phyloP scores from a whole-genome alignment of 1,284 basidiomycete species.

The Takashimella tepidaria region DNA sequence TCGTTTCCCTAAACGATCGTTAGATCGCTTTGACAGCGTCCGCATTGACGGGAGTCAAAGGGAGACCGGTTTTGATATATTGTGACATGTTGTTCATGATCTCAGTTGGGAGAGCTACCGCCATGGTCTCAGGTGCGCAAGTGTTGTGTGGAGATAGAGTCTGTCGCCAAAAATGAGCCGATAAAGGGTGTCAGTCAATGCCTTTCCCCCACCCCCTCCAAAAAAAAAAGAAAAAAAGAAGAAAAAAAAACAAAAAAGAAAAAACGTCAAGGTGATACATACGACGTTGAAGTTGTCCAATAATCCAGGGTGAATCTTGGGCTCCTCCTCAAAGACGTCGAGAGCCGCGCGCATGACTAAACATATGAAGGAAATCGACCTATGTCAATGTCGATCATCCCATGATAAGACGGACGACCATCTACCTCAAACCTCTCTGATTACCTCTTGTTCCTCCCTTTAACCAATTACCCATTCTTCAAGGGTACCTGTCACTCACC shows the following conservation, averaged over 20 bases:
- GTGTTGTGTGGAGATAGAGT: constrained; percentile 8
- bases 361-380: no score
- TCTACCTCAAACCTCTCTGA: neutral
- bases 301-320: constrained; percentile 24
- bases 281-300: constrained; percentile 25
- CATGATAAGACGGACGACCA: no score
- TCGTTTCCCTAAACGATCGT: no score
- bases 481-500: no score
- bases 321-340: constrained; percentile 32
- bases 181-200: no score
- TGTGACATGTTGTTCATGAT: constrained; percentile 19
- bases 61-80: constrained; percentile 23
- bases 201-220: no score
- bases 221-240: neutral
- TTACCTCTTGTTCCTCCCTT: neutral
- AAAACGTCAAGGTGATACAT: constrained; percentile 4
- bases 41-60: constrained; percentile 26
- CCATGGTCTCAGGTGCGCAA: constrained; percentile 6
- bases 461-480: no score
- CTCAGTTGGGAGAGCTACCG: constrained; percentile 15
- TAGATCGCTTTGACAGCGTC: neutral
- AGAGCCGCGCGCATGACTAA: constrained; percentile 27
- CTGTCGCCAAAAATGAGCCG: no score
- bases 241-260: neutral
- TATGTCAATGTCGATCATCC: no score